A percentile compares a stretch with the other conserved stretches of the same genome.
These are phyloP conservation scores for Hanseniaspora taiwanica DNA, from an alignment of 805 yeast genomes.

Conservation along the genomic window DNA sequence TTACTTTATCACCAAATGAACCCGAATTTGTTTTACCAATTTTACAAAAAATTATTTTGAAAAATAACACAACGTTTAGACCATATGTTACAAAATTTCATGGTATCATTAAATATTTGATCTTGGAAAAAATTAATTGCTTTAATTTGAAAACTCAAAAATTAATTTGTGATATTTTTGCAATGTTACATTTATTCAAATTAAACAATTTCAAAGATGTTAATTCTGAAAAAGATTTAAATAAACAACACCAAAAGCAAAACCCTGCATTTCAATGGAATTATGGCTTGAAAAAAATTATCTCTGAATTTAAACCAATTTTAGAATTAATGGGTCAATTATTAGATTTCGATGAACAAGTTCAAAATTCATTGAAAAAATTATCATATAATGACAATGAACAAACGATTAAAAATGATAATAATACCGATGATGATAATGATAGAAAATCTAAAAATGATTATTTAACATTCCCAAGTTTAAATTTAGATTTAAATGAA, in stretches of 20 bases:
- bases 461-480: slow-evolving; percentile 29
- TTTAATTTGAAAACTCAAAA: slow-evolving; percentile 29
- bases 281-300: slow-evolving; percentile 31
- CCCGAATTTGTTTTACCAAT: slow-evolving; percentile 27
- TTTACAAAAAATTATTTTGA: slow-evolving; percentile 31
- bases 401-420: not conserved
- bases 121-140: slow-evolving; percentile 24
- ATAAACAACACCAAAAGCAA: slow-evolving; percentile 22
- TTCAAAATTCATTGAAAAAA: slow-evolving; percentile 26
- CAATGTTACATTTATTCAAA: slow-evolving; percentile 42
- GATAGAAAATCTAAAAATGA: slow-evolving; percentile 1
- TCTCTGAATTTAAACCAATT: slow-evolving; percentile 43
- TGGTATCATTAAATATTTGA: slow-evolving; percentile 27
- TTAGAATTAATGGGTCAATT: slow-evolving; percentile 45
- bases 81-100: slow-evolving; percentile 61
- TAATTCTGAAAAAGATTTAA: slow-evolving; percentile 5
- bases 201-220: slow-evolving; percentile 31
- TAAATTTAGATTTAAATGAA: slow-evolving; percentile 46
- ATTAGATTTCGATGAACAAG: slow-evolving; percentile 44
- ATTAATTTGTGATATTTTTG: slow-evolving; percentile 37
- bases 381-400: slow-evolving; percentile 25
- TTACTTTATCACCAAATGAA: slow-evolving; percentile 31
- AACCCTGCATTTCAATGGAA: slow-evolving; percentile 34
- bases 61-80: slow-evolving; percentile 69
- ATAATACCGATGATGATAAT: slow-evolving; percentile 3